Evolutionary conservation across 352 stramenopile genomes (phyloP), one percentile per base, ranked within the genome.

Genomic region (Pythium grandisporangium): DNA sequence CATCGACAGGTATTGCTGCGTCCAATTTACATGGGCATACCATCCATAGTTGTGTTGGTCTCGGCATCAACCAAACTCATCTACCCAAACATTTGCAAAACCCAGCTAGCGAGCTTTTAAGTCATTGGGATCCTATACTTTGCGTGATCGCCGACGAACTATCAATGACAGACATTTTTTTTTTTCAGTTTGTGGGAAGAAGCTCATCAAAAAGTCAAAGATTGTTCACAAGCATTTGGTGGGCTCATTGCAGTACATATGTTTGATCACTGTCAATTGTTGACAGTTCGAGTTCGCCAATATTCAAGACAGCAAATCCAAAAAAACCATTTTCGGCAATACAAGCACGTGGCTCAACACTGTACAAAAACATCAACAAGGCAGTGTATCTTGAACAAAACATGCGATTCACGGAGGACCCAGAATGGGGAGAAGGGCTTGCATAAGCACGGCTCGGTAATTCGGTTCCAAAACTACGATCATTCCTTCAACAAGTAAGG

Each of bases 181-280:
- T 53, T 60, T 19, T 55, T 64, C 20, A 47, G 55, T 1, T 19
- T 64, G 2, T 64, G 55, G 50, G 51, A 57, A 45, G 56, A 61
- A 41, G 43, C 56, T 4, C 19, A 61, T 3, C 43, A 25, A 0
- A n/a, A 51, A 4, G 20, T 50, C 0, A 61, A 58, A 27, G 49
- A 63, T 23, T 50, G 19, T 6, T 27, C n/a, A 11, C 14, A 49
- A 19, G 10, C 12, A 1, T 50, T 54, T 13, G n/a, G n/a, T n/a
- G n/a, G n/a, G n/a, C n/a, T n/a, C n/a, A n/a, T n/a, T n/a, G n/a
- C n/a, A n/a, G n/a, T n/a, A n/a, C n/a, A n/a, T n/a, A n/a, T 35
- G 54, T 27, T 43, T 22, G 37, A 43, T n/a, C 35, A 42, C 1
- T 60, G 30, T 27, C 45, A 39, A 5, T n/a, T 45, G 10, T 8